These are phyloP conservation scores for Entomortierella chlamydospora DNA, from an alignment of 192 early-diverging fungal genomes.

Conservation along the genomic window DNA sequence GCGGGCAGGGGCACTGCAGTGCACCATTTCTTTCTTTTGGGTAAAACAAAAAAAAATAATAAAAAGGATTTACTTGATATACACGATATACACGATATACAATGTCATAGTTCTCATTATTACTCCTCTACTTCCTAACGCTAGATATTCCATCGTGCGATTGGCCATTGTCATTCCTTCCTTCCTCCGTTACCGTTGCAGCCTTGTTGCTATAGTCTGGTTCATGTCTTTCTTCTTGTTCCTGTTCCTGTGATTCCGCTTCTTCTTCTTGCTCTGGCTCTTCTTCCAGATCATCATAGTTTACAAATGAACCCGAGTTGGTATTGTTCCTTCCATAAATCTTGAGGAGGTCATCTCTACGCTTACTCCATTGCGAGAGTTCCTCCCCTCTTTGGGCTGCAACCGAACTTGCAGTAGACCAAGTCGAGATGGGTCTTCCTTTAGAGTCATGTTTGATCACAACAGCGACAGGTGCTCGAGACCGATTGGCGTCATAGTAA, in stretches of 20 bases:
- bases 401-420: slow-evolving; percentile 49
- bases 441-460: slow-evolving; percentile 36
- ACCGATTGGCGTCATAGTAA: slow-evolving; percentile 45
- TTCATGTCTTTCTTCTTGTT: neutral
- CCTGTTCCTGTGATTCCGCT: neutral
- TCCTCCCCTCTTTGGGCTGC: slow-evolving; percentile 46
- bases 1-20: too few species aligned
- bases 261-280: neutral
- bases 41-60: too few species aligned
- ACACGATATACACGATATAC: too few species aligned
- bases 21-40: too few species aligned
- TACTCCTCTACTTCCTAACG: too few species aligned
- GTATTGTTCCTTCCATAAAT: slow-evolving; percentile 34
- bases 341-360: slow-evolving; percentile 48
- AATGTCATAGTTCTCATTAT: too few species aligned
- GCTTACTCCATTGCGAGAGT: slow-evolving; percentile 35
- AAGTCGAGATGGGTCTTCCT: slow-evolving; percentile 46
- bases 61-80: too few species aligned
- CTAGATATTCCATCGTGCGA: neutral
- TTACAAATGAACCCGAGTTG: slow-evolving; percentile 17
- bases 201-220: neutral
- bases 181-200: neutral
- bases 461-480: slow-evolving; percentile 43
- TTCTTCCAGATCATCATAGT: slow-evolving; percentile 14
- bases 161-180: neutral